These are phyloP conservation scores for Vanderwaltozyma verrucispora DNA, from an alignment of 805 yeast species.

Conservation along the genomic window DNA sequence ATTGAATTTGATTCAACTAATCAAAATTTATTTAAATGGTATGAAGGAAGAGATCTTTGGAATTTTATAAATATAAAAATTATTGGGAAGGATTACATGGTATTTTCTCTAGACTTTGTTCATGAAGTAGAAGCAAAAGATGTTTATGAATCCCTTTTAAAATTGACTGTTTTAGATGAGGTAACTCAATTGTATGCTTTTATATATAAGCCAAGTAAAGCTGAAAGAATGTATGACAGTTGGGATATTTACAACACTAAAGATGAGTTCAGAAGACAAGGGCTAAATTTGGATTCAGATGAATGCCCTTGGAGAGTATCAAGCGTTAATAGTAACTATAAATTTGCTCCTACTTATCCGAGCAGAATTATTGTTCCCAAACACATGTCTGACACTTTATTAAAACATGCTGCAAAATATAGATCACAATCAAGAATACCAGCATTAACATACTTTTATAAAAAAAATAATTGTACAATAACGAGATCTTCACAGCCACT, in stretches of 20 bases:
- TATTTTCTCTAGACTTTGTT: conserved; percentile 63
- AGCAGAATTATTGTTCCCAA: conserved; percentile 55
- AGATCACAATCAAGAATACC: conserved; percentile 84
- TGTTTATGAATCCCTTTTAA: conserved; percentile 62
- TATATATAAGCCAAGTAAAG: conserved; percentile 61
- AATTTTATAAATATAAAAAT: conserved; percentile 49
- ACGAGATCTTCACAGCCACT: conserved; percentile 89
- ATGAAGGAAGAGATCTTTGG: conserved; percentile 25
- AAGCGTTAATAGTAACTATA: conserved; percentile 49
- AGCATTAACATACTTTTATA: conserved; percentile 64
- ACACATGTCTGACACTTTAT: conserved; percentile 69
- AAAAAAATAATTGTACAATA: conserved; percentile 61
- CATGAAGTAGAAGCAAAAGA: conserved; percentile 51
- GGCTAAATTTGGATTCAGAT: conserved; percentile 30
- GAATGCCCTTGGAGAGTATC: conserved; percentile 60
- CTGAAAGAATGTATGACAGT: conserved; percentile 46
- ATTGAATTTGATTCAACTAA: conserved; percentile 2
- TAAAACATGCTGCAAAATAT: conserved; percentile 74
- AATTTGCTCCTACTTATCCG: conserved; percentile 72
- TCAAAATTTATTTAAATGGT: conserved; percentile 6
- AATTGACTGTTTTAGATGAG: conserved; percentile 46
- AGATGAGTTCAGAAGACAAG: conserved; percentile 68
- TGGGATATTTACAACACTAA: conserved; percentile 62
- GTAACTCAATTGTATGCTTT: conserved; percentile 67
- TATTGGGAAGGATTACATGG: conserved; percentile 77